Base-by-base conservation (phyloP, 108 stramenopile species). In the Heterococcus sp. region DNA sequence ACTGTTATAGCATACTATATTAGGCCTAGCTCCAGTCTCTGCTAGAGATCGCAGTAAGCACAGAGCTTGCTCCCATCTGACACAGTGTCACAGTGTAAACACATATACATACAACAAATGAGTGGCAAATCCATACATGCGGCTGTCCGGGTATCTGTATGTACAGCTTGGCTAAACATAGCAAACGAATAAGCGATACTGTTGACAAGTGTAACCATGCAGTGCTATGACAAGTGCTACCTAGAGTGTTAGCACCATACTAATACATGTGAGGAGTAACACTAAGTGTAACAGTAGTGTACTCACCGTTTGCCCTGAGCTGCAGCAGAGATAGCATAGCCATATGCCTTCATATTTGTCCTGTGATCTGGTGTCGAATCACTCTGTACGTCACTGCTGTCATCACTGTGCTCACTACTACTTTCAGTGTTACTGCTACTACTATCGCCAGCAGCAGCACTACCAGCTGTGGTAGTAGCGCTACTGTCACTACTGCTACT, bases 401-500 rank as follows among this genome's bases (percentile, higher is more conserved):
- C 31, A 2, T 31, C 31, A 2, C 65, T 65, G 1, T 1, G 66
- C 66, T 67, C 38, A 75, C 75, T 34, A 66, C 75, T 75, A 69
- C 75, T 75, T 27, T 36, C 33, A 69, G 4, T 75, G 31, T 2
- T 75, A 75, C 75, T 2, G 68, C 75, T 75, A 66, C 65, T 68
- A 69, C 65, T 2, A 65, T 31, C 31, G 65, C 65, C 31, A 65
- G 30, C 14, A 26, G 11, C 14, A 21, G 32, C 14, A 21, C 71
- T 37, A 2, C 75, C 38, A 71, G 70, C 72, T 72, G 37, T 2
- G 32, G 27, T 35, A 70, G 70, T 71, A 71, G 70, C 5, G 68
- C 75, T 31, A 75, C 75, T 75, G 70, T 69, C 21, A 75, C 75
- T 71, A 75, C 75, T 69, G 38, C 75, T 70, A 71, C 68, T 69